phyloP scores from a whole-genome alignment of 805 yeast genomes.

The Kodamaea hsintzibuensis region DNA sequence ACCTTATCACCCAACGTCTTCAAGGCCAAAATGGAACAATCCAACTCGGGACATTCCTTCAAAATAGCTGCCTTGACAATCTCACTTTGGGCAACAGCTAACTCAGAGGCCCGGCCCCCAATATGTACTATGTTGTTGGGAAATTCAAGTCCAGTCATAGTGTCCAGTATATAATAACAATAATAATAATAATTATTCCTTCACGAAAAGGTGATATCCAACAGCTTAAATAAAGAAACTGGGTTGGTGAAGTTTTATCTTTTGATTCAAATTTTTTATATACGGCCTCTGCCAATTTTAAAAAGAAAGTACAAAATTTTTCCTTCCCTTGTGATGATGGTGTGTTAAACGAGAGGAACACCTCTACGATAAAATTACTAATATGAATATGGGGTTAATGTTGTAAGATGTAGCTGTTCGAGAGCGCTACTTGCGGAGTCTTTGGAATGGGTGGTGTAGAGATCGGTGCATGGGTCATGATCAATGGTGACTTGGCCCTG shows the following conservation, averaged over 20 bases:
- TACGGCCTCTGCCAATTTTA: not conserved
- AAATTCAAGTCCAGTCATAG: slow-evolving; percentile 12
- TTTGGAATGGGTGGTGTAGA: not conserved
- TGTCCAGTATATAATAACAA: not conserved
- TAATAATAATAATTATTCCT: too few species aligned
- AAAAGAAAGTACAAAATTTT: not conserved
- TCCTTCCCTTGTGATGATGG: not conserved
- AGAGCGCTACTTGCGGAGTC: not conserved
- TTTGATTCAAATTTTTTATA: not conserved
- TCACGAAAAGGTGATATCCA: not conserved
- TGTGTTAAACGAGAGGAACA: not conserved
- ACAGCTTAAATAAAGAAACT: not conserved
- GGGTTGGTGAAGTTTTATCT: not conserved
- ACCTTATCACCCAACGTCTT: slow-evolving; percentile 90
- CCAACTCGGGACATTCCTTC: slow-evolving; percentile 58
- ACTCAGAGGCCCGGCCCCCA: slow-evolving; percentile 86
- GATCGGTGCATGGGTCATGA: too few species aligned
- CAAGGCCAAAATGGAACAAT: slow-evolving; percentile 77
- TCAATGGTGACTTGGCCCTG: too few species aligned
- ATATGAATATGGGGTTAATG: not conserved
- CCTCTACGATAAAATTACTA: too few species aligned
- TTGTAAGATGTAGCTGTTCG: not conserved
- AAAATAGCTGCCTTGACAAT: slow-evolving; percentile 64
- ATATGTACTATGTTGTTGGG: slow-evolving; percentile 46
- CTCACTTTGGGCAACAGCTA: slow-evolving; percentile 87